Conservation (phyloP, 2,329 filamentous ascomycete genomes). For the Thielaviopsis punctulata region DNA sequence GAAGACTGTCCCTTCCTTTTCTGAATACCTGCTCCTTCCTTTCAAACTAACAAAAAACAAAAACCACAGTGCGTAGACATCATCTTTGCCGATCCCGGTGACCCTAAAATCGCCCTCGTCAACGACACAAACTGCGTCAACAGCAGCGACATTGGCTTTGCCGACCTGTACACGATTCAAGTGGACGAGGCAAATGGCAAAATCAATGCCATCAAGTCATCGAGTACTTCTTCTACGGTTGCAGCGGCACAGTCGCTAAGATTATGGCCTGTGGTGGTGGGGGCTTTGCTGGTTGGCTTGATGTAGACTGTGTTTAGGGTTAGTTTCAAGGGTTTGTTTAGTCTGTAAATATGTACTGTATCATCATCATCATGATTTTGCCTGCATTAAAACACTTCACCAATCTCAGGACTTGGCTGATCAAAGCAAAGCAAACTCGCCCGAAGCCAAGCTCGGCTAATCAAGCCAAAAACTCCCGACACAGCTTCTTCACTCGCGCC, state of each 20-base stretch:
- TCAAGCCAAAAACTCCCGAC: constrained; percentile 26
- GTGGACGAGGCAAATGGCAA: constrained; percentile 25
- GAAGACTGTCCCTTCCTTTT: neutral
- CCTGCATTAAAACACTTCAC: too few relatives aligned
- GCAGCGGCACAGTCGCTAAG: neutral
- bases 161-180: constrained; percentile 55
- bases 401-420: too few relatives aligned
- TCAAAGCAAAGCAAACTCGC: too few relatives aligned
- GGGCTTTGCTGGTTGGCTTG: neutral
- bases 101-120: constrained; percentile 49
- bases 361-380: too few relatives aligned
- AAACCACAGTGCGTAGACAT: constrained; percentile 88
- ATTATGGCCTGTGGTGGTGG: neutral
- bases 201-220: constrained; percentile 19
- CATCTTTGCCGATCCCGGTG: constrained; percentile 65
- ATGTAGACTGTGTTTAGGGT: neutral
- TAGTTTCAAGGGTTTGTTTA: neutral
- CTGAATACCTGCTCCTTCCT: neutral
- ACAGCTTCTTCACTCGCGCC: constrained; percentile 29
- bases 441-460: neutral
- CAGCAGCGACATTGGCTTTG: constrained; percentile 58
- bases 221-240: constrained; percentile 13
- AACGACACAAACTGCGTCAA: constrained; percentile 81
- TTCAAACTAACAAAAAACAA: neutral
- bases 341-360: neutral